These are phyloP conservation scores for Ophiostoma triangulosporum DNA, from an alignment of 2,329 filamentous ascomycete species.

Conservation along the genomic window DNA sequence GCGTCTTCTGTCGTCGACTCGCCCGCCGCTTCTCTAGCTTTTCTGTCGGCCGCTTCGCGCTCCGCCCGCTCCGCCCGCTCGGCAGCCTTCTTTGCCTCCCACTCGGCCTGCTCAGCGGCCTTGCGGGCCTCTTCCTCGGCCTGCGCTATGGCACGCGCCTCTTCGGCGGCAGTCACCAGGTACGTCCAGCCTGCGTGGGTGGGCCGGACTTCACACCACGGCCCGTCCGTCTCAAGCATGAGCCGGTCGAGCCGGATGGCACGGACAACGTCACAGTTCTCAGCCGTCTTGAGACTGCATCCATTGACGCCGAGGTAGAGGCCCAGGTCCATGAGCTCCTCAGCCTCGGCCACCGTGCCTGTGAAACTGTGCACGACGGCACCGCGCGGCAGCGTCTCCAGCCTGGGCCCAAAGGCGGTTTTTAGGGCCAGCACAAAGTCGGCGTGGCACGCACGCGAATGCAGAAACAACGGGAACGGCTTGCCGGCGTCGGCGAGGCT, in stretches of 20 bases:
- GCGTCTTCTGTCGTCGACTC: neutral
- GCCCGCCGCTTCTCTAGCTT: neutral
- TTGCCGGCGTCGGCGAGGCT: conserved; percentile 35
- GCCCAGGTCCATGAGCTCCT: conserved; percentile 57
- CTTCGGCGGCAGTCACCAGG: conserved; percentile 25
- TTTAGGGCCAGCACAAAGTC: conserved; percentile 70
- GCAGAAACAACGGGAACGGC: conserved; percentile 78
- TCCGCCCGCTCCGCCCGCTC: conserved; percentile 22
- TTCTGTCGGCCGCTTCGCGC: conserved; percentile 13
- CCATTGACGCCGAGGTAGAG: conserved; percentile 93
- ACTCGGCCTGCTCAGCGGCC: conserved; percentile 4
- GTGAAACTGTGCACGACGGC: conserved; percentile 95
- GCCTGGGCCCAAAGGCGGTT: conserved; percentile 38
- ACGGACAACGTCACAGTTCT: conserved; percentile 76
- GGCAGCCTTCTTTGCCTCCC: conserved; percentile 18
- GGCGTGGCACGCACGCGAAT: conserved; percentile 72
- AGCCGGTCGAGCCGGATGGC: conserved; percentile 65
- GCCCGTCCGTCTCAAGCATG: conserved; percentile 94
- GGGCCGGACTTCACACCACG: conserved; percentile 91
- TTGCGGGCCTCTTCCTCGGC: conserved; percentile 12
- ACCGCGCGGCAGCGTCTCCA: conserved; percentile 51
- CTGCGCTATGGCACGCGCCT: conserved; percentile 11
- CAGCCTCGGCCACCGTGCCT: conserved; percentile 73
- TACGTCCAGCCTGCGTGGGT: conserved; percentile 75
- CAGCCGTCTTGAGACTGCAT: conserved; percentile 86